These are phyloP conservation scores for Linaria vulgaris DNA, from an alignment of 257 asterid genomes.

Conservation along the genomic window DNA sequence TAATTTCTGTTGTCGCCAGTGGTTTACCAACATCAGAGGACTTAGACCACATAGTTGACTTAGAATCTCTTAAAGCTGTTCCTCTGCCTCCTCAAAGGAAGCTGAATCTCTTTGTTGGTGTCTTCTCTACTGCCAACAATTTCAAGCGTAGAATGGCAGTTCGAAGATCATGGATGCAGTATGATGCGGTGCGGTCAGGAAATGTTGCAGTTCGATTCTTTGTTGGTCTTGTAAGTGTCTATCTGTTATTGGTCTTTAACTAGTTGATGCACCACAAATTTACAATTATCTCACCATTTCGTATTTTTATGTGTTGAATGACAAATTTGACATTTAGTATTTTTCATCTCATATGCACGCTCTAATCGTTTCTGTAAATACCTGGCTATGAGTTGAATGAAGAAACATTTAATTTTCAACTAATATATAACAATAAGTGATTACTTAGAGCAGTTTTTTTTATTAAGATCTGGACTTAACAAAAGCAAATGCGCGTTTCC, in stretches of 20 bases:
- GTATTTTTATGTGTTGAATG: too few species aligned
- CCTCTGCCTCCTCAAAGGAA: constrained; percentile 48
- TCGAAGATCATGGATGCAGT: constrained; percentile 99
- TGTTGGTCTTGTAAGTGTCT: constrained; percentile 83
- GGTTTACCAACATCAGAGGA: constrained; percentile 97
- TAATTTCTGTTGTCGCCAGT: constrained; percentile 85
- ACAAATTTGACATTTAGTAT: too few species aligned
- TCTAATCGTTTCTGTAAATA: too few species aligned
- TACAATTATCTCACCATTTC: neutral
- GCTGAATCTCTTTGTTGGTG: constrained; percentile 80
- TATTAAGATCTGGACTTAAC: neutral
- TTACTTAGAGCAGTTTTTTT: neutral
- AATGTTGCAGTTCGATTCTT: constrained; percentile 92
- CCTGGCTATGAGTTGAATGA: too few species aligned
- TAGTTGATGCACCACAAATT: neutral
- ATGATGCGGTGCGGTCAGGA: constrained; percentile 78
- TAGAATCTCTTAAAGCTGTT: constrained; percentile 74
- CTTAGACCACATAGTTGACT: constrained; percentile 68
- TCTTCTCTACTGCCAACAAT: constrained; percentile 94
- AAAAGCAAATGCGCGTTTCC: too few species aligned
- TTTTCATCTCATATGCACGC: too few species aligned
- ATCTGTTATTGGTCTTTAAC: neutral
- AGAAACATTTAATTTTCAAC: neutral
- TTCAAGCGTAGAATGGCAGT: constrained; percentile 98
- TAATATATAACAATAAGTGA: neutral